Conservation (phyloP, 495 filamentous ascomycete genomes). For the Lindgomyces ingoldianus region DNA sequence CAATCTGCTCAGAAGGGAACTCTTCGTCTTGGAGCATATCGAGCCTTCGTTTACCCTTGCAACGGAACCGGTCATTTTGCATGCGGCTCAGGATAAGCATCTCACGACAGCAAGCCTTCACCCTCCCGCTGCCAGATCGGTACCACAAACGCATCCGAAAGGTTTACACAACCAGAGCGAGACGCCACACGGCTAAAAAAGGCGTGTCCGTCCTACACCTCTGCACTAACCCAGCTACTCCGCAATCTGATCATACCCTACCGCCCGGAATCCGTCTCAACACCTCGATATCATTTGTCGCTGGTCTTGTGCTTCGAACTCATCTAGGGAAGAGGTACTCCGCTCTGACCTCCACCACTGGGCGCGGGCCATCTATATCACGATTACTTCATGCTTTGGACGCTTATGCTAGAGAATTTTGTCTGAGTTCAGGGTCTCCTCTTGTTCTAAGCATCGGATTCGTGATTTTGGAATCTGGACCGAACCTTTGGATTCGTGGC, state of each 20-base stretch:
- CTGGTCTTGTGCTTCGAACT: background rate
- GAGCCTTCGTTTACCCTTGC: conserved; percentile 14
- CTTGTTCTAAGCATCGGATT: conserved; percentile 14
- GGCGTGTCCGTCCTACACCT: conserved; percentile 9
- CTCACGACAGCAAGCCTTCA: conserved; percentile 32
- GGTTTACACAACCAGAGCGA: conserved; percentile 9
- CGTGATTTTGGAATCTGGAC: conserved; percentile 15
- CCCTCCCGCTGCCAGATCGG: conserved; percentile 15
- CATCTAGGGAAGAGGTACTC: conserved; percentile 19
- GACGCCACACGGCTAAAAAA: conserved; percentile 30
- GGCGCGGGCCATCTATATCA: conserved; percentile 13
- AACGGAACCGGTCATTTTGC: conserved; percentile 6
- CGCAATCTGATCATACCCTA: conserved; percentile 11
- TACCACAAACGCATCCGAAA: background rate
- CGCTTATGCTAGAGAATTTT: conserved; percentile 17
- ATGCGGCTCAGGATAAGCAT: conserved; percentile 38
- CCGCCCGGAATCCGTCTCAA: conserved; percentile 2
- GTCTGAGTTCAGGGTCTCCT: conserved; percentile 15
- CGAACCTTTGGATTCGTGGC: background rate
- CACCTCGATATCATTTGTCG: conserved; percentile 7
- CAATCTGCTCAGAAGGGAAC: background rate
- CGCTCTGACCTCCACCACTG: conserved; percentile 27
- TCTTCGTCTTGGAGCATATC: background rate
- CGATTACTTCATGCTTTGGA: conserved; percentile 25
- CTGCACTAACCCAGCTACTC: conserved; percentile 15